phyloP scores from a whole-genome alignment of 2,329 filamentous ascomycete genomes.

The Neonectria sp. region DNA sequence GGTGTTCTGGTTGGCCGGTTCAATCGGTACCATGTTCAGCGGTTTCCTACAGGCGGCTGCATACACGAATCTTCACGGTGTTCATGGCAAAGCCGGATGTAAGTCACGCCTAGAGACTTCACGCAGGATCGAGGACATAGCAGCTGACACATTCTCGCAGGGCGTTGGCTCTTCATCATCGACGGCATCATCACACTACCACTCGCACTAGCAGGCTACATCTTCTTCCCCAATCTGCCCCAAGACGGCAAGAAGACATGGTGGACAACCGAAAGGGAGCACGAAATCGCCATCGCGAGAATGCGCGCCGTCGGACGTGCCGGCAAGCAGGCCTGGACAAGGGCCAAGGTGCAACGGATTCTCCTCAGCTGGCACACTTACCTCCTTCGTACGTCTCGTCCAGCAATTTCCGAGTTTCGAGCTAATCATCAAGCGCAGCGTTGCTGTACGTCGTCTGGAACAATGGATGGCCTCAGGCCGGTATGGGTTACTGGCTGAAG shows the following conservation, averaged over 20 bases:
- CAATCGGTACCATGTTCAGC: conserved; percentile 33
- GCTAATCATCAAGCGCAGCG: conserved; percentile 13
- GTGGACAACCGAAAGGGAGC: conserved; percentile 39
- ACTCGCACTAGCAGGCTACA: conserved; percentile 29
- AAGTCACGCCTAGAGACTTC: conserved; percentile 5
- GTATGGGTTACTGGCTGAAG: conserved; percentile 41
- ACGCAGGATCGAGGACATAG: background rate
- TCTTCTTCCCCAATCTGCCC: conserved; percentile 39
- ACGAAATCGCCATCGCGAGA: conserved; percentile 25
- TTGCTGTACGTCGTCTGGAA: conserved; percentile 39
- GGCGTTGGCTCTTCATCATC: conserved; percentile 39
- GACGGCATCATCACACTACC: conserved; percentile 38
- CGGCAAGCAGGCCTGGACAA: conserved; percentile 38
- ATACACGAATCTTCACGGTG: conserved; percentile 34
- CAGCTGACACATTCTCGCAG: conserved; percentile 16
- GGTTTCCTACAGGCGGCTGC: conserved; percentile 37
- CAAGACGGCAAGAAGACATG: conserved; percentile 37
- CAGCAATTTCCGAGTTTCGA: no score
- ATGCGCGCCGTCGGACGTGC: conserved; percentile 36
- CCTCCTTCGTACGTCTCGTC: conserved; percentile 28
- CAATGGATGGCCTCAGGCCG: conserved; percentile 32
- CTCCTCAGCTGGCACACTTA: conserved; percentile 40
- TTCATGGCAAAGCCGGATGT: conserved; percentile 36
- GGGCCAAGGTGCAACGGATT: conserved; percentile 30
- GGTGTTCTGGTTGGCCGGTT: conserved; percentile 41